These are phyloP conservation scores for Solanum ossicruentum DNA, from an alignment of 257 asterid species.

Conservation along the genomic window DNA sequence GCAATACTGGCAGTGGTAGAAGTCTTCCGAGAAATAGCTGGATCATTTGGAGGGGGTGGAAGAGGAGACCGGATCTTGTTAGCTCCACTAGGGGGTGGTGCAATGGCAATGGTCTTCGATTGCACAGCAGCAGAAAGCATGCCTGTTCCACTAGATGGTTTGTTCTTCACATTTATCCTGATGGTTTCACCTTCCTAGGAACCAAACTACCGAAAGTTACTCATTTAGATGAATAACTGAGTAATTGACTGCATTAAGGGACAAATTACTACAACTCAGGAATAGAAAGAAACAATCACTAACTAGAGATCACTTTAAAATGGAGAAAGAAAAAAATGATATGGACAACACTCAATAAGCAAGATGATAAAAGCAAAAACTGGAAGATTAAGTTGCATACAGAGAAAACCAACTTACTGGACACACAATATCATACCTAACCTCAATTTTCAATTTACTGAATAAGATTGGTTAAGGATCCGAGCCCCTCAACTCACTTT, in stretches of 20 bases:
- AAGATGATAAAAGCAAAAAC: background rate
- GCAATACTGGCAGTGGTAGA: slow-evolving; percentile 16
- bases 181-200: slow-evolving; percentile 95
- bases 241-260: background rate
- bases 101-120: slow-evolving; percentile 46
- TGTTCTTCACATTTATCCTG: slow-evolving; percentile 77
- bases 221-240: background rate
- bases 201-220: slow-evolving; percentile 1
- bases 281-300: background rate
- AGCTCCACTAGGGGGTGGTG: slow-evolving; percentile 68
- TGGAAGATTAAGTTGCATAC: background rate
- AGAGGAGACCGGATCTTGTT: slow-evolving; percentile 72
- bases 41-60: slow-evolving; percentile 91
- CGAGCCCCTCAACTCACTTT: background rate
- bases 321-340: background rate
- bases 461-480: background rate
- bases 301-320: background rate
- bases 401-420: background rate
- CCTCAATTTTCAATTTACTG: background rate
- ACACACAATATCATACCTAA: background rate
- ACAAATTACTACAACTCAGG: background rate
- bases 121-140: slow-evolving; percentile 71
- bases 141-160: slow-evolving; percentile 67
- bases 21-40: slow-evolving; percentile 38
- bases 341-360: background rate